phyloP scores from a whole-genome alignment of 106 monocot genomes.

The Dactylorhiza incarnata region DNA sequence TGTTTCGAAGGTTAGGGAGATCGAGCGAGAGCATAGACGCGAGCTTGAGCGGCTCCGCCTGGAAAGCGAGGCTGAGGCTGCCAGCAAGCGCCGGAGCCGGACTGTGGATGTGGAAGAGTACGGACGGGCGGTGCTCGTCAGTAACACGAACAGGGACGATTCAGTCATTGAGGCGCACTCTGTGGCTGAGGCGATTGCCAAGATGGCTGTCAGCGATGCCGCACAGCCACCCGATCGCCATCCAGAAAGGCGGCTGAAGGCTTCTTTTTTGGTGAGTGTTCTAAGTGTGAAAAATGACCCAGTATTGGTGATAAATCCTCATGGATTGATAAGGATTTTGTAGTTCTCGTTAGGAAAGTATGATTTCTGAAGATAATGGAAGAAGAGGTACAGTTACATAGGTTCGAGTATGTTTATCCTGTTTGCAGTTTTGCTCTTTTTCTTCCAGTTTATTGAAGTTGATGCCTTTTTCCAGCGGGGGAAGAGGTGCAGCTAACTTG shows the following conservation, averaged over 20 bases:
- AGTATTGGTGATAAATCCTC: not conserved
- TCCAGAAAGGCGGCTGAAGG: conserved; percentile 88
- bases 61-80: conserved; percentile 41
- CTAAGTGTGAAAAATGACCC: not conserved
- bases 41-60: conserved; percentile 60
- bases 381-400: not conserved
- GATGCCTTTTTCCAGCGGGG: not conserved
- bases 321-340: no score
- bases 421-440: not conserved
- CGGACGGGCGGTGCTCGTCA: conserved; percentile 68
- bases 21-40: conserved; percentile 39
- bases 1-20: conserved; percentile 31
- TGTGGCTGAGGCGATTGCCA: conserved; percentile 74
- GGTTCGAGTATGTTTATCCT: not conserved
- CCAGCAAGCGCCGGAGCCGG: conserved; percentile 64
- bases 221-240: conserved; percentile 61
- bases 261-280: conserved; percentile 63
- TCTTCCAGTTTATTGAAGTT: not conserved
- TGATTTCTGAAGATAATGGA: not conserved
- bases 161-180: conserved; percentile 75
- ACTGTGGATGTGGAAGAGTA: conserved; percentile 89
- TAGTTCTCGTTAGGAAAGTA: not conserved
- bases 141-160: conserved; percentile 88
- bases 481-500: not conserved
- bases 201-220: conserved; percentile 51